Conservation (phyloP, 2,329 filamentous ascomycete species). For the Elsinoe fawcettii region DNA sequence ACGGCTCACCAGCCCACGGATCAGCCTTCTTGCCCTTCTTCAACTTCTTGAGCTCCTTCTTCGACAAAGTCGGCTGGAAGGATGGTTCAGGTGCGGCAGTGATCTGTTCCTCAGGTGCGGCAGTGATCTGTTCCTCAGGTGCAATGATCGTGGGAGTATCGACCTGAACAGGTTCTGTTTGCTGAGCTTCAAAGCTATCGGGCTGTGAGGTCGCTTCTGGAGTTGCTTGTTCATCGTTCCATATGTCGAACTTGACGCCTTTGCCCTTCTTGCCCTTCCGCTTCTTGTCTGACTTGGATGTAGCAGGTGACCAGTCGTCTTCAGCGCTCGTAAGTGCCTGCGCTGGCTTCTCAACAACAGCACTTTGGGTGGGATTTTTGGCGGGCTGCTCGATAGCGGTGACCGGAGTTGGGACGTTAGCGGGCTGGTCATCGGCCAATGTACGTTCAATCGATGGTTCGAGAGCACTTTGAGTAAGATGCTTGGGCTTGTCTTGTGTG, state of each 20-base stretch:
- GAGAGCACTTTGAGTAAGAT: neutral
- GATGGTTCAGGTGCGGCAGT: neutral
- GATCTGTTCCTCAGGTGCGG: neutral
- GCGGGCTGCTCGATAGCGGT: neutral
- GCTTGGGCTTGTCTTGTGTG: neutral
- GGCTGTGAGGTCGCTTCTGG: neutral
- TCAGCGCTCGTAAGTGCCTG: neutral
- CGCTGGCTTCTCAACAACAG: neutral
- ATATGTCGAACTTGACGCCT: constrained; percentile 9
- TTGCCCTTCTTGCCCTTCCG: constrained; percentile 24
- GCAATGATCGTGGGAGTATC: neutral
- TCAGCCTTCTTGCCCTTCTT: constrained; percentile 13
- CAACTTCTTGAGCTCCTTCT: constrained; percentile 8
- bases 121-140: neutral
- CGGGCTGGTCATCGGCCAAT: neutral
- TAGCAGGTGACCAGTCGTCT: constrained; percentile 15
- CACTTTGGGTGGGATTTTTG: neutral
- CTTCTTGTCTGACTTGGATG: constrained; percentile 14
- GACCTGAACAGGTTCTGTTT: neutral
- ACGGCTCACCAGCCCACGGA: constrained; percentile 4
- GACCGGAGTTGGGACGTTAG: neutral
- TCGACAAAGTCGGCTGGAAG: neutral
- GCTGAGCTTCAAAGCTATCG: neutral
- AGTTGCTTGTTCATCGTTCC: constrained; percentile 1
- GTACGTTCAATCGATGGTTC: neutral